Conservation (phyloP, 805 yeast genomes). For the Candida dendrica region DNA sequence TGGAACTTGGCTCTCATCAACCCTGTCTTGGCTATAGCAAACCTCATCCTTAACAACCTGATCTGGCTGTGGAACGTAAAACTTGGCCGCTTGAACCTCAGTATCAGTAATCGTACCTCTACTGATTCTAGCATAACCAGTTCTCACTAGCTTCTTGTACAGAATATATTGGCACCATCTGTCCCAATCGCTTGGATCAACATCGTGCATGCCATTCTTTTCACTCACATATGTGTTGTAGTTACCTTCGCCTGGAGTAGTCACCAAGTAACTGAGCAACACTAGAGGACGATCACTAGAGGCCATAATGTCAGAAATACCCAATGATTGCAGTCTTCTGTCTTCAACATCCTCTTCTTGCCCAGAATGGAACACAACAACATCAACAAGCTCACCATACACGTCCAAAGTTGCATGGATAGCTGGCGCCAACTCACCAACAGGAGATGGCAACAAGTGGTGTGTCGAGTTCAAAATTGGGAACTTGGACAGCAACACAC, state of each 20-base stretch:
- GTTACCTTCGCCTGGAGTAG: slow-evolving; percentile 81
- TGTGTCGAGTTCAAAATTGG: slow-evolving; percentile 89
- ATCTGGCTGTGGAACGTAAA: slow-evolving; percentile 46
- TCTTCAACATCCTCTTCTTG: slow-evolving; percentile 97
- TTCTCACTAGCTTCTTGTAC: slow-evolving; percentile 77
- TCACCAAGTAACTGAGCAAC: slow-evolving; percentile 83
- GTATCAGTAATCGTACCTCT: slow-evolving; percentile 95
- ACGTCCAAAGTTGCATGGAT: slow-evolving; percentile 93
- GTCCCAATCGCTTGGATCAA: slow-evolving; percentile 90
- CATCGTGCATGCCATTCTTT: slow-evolving; percentile 81
- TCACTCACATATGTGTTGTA: slow-evolving; percentile 88
- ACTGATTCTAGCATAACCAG: slow-evolving; percentile 90
- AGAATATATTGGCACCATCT: slow-evolving; percentile 98
- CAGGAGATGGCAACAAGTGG: slow-evolving; percentile 91
- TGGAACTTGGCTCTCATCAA: slow-evolving; percentile 50
- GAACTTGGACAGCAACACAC: slow-evolving; percentile 85
- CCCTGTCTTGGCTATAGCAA: slow-evolving; percentile 47
- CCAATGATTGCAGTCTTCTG: slow-evolving; percentile 77
- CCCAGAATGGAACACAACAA: slow-evolving; percentile 95
- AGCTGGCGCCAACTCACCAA: slow-evolving; percentile 97
- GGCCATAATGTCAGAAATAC: slow-evolving; percentile 74
- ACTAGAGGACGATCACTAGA: slow-evolving; percentile 76
- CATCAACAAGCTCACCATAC: slow-evolving; percentile 81
- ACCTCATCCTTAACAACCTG: slow-evolving; percentile 23
- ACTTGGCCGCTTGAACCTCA: slow-evolving; percentile 92